These are phyloP conservation scores for Neonectria punicea DNA, from an alignment of 2,329 filamentous ascomycete genomes.

Conservation along the genomic window DNA sequence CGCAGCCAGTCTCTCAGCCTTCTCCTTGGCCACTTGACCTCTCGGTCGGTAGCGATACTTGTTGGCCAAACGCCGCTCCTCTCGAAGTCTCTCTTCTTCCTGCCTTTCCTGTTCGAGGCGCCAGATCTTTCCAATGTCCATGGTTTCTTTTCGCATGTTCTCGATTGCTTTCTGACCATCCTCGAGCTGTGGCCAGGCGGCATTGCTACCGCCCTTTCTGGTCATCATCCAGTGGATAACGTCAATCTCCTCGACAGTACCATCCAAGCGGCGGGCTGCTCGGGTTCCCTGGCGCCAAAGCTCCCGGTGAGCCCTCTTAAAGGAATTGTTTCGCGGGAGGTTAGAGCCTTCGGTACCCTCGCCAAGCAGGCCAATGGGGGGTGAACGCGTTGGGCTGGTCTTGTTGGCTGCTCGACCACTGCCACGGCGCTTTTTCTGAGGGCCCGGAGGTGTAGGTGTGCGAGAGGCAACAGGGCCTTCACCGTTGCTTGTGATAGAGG, in stretches of 20 bases:
- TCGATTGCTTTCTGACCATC: constrained; percentile 29
- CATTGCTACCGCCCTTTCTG: constrained; percentile 31
- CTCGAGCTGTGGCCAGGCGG: constrained; percentile 33
- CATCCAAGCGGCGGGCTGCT: constrained; percentile 27
- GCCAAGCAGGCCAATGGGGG: not conserved
- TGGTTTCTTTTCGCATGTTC: constrained; percentile 31
- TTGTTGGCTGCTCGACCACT: not conserved
- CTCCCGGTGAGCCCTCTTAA: constrained; percentile 6
- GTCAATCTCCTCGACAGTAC: constrained; percentile 30
- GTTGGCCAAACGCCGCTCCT: constrained; percentile 35
- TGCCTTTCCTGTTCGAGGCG: constrained; percentile 31
- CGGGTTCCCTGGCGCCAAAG: constrained; percentile 36
- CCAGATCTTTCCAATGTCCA: constrained; percentile 30
- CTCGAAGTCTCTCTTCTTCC: constrained; percentile 25
- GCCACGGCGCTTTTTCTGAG: not conserved
- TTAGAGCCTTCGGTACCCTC: not conserved
- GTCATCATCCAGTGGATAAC: constrained; percentile 37
- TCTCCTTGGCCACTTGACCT: constrained; percentile 33
- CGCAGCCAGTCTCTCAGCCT: constrained; percentile 20
- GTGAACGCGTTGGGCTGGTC: not conserved
- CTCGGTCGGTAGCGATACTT: constrained; percentile 39
- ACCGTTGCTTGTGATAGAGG: constrained; percentile 1
- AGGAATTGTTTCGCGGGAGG: constrained; percentile 1
- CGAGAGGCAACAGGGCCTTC: not conserved
- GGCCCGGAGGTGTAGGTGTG: not conserved